Conservation (phyloP, 176 grass and related monocot species). For the Oryza coarctata region DNA sequence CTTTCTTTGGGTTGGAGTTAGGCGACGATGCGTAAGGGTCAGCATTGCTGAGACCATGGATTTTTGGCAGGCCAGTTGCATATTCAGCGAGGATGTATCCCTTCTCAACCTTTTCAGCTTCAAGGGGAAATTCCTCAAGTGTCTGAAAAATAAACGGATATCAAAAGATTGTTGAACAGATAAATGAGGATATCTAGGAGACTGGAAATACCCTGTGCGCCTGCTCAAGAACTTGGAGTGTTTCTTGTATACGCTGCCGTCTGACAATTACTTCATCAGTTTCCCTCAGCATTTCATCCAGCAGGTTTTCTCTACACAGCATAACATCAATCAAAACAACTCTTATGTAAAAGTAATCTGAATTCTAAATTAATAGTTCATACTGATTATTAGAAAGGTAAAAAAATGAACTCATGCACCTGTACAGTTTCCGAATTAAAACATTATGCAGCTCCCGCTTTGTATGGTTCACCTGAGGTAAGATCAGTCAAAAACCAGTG, state of each 20-base stretch:
- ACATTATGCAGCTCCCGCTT: constrained; percentile 90
- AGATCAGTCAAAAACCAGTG: constrained; percentile 31
- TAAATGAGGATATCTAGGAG: constrained; percentile 20
- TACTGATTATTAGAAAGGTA: constrained; percentile 12
- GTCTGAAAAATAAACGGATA: constrained; percentile 50
- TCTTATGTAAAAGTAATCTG: background rate
- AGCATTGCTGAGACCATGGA: constrained; percentile 30
- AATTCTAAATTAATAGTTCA: background rate
- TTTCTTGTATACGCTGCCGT: constrained; percentile 78
- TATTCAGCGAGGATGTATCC: constrained; percentile 43
- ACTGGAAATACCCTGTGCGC: constrained; percentile 68
- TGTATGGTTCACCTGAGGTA: constrained; percentile 83
- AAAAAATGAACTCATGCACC: constrained; percentile 44
- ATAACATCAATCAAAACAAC: constrained; percentile 19
- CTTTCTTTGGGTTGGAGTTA: constrained; percentile 31
- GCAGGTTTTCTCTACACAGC: constrained; percentile 60
- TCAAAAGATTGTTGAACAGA: constrained; percentile 23
- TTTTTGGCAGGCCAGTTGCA: constrained; percentile 53
- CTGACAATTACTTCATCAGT: constrained; percentile 76
- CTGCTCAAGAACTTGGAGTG: constrained; percentile 67
- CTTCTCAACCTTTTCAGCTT: constrained; percentile 82
- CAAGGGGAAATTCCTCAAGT: constrained; percentile 72
- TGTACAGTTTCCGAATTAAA: constrained; percentile 87
- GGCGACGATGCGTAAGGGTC: constrained; percentile 31
- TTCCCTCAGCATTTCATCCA: constrained; percentile 93